Evolutionary conservation across 2,329 filamentous ascomycete genomes (phyloP), one percentile per base, ranked within the genome.

Genomic region (Colletotrichum nymphaeae): DNA sequence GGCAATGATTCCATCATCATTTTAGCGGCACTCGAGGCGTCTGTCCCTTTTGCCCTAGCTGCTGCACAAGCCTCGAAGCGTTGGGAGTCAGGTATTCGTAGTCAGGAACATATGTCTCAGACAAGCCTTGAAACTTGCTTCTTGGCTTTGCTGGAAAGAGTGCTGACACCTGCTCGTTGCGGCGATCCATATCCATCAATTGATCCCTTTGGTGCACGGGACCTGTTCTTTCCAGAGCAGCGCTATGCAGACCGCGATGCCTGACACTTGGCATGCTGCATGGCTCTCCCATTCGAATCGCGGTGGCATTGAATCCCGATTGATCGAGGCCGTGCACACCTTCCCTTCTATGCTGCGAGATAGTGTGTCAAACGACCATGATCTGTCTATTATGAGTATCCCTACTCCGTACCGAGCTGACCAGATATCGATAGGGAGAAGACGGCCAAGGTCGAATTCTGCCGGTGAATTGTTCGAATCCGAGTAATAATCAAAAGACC

Each of bases 101-200:
- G 72, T 72, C 72, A 74, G 72, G 72, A 74, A 74, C 68, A 74
- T 35, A 19, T 74, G 72, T 68, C 72, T 68, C 68, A 72, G 63
- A 74, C 68, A 68, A 63, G 72, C 72, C 49, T 67, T 63, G 72
- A 55, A 55, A 67, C 30, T 28, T 72, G 67, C 67, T 72, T 72
- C 37, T 55, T 63, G 42, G 62, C 68, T 24, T 67, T 72, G 57
- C 56, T 55, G 42, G 49, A 66, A 60, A 58, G 60, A 32, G 59
- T 57, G 26, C 28, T 57, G 67, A 37, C 70, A 66, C 56, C 62
- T 67, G 35, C 62, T 72, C 55, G 32, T 57, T 58, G 30, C 30
- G 62, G 28, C 32, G 62, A 66, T 55, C 42, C 42, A 24, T 55
- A 46, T 55, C 42, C 42, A 24, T 55, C 32, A 55, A 28, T 37